phyloP scores from a whole-genome alignment of 257 asterid genomes.

The Plectranthus barbatus region DNA sequence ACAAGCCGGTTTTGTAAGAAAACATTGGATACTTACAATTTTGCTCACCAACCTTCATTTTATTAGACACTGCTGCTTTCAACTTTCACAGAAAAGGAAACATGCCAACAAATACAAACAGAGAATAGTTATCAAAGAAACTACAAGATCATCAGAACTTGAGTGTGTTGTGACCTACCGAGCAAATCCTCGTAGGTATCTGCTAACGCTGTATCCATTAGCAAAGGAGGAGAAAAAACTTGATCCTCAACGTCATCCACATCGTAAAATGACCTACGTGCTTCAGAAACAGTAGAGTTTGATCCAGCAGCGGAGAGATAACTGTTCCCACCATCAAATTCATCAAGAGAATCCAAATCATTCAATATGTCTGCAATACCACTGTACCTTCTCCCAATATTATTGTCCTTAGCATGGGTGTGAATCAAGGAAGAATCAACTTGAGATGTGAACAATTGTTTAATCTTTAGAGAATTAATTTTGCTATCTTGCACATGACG shows the following conservation, averaged over 20 bases:
- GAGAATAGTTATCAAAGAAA: constrained; percentile 1
- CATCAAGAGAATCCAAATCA: constrained; percentile 71
- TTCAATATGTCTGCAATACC: constrained; percentile 49
- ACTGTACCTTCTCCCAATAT: constrained; percentile 48
- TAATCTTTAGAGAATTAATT: constrained; percentile 37
- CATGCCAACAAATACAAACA: background rate
- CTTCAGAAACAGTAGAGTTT: constrained; percentile 67
- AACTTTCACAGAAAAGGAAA: background rate
- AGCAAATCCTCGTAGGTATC: constrained; percentile 95
- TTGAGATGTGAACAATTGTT: constrained; percentile 51
- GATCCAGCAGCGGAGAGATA: constrained; percentile 78
- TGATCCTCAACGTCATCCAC: constrained; percentile 70
- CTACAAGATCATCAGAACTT: constrained; percentile 1
- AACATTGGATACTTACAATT: no score
- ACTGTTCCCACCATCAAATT: constrained; percentile 58
- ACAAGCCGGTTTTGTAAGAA: no score
- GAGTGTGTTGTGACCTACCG: constrained; percentile 39
- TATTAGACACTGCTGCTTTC: background rate
- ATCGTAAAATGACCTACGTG: constrained; percentile 66
- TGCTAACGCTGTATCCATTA: constrained; percentile 66
- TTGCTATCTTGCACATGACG: constrained; percentile 48
- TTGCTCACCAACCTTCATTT: background rate
- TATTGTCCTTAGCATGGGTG: constrained; percentile 31
- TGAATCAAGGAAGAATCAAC: constrained; percentile 54
- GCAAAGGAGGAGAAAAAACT: constrained; percentile 91